phyloP scores from a whole-genome alignment of 2,329 filamentous ascomycete genomes.

The Fusarium compactum region DNA sequence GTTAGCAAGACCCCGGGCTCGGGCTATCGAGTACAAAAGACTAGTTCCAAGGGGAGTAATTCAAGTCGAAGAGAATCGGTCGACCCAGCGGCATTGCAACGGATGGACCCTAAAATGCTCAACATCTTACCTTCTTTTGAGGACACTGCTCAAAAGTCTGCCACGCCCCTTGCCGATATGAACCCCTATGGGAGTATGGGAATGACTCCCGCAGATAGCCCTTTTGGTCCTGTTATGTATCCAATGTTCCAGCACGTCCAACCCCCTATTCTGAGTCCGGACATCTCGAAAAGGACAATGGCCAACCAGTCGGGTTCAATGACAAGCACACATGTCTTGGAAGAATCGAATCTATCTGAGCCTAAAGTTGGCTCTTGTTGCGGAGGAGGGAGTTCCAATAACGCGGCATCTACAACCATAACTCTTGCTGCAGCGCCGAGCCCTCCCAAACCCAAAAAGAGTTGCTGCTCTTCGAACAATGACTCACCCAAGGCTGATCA shows the following conservation, averaged over 20 bases:
- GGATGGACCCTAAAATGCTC: slow-evolving; percentile 66
- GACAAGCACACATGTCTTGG: slow-evolving; percentile 38
- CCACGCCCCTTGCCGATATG: slow-evolving; percentile 41
- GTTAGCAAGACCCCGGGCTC: slow-evolving; percentile 47
- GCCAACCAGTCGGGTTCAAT: slow-evolving; percentile 38
- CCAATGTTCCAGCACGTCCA: slow-evolving; percentile 51
- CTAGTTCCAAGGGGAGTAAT: slow-evolving; percentile 51
- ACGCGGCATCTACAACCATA: slow-evolving; percentile 18
- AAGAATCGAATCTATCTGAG: slow-evolving; percentile 28
- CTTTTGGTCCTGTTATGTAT: slow-evolving; percentile 48
- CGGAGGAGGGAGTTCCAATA: slow-evolving; percentile 36
- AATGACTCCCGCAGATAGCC: slow-evolving; percentile 45
- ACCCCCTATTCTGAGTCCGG: slow-evolving; percentile 39
- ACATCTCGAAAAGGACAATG: slow-evolving; percentile 29
- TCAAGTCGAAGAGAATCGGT: slow-evolving; percentile 61
- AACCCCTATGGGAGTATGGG: slow-evolving; percentile 48
- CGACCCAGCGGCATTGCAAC: slow-evolving; percentile 61
- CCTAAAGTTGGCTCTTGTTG: slow-evolving; percentile 54
- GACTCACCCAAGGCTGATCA: slow-evolving; percentile 40
- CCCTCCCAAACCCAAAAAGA: slow-evolving; percentile 40
- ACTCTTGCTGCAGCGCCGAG: slow-evolving; percentile 35
- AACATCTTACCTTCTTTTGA: slow-evolving; percentile 59
- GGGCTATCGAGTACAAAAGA: slow-evolving; percentile 62
- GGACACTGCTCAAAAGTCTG: slow-evolving; percentile 46
- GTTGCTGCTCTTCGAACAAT: slow-evolving; percentile 49